Evolutionary conservation across 2,329 filamentous ascomycete genomes (phyloP), one percentile per base, ranked within the genome.

Genomic region (Diplodia scrobiculata): DNA sequence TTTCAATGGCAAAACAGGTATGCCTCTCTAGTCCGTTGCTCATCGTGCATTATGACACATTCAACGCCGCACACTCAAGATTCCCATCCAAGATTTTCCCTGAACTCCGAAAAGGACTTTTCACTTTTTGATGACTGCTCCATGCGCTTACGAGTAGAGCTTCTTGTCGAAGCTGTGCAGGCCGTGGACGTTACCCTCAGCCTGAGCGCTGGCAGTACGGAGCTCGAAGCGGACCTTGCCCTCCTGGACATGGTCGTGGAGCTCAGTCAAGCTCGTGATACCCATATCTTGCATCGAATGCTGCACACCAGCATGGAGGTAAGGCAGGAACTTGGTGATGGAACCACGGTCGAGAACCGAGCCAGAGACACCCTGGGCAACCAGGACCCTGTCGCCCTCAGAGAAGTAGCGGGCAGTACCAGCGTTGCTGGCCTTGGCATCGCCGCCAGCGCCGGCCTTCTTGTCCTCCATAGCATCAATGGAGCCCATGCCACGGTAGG

Each of bases 141-240:
- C 6, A 25, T 47, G 32, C 32, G 17, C 34, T 34, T 87, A 97
- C 74, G 92, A 92, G 81, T 96, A 99, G 72, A 99, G 90, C 87
- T 98, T 99, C 90, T 99, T 99, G 85, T 98, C 95, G 78, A 96
- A 98, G 78, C 91, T 94, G 84, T 98, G 92, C 85, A 99, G 92
- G 67, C 87, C 87, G 82, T 98, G 96, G 68, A 99, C 93, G 77
- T 94, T 95, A 70, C 95, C 95, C 84, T 99, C 95, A 67, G 96
- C 86, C 86, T 97, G 92, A 60, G 95, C 95, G 79, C 92, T 97
- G 68, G 92, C 90, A 68, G 92, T 98, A 73, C 95, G 86, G 75
- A 98, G 85, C 84, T 99, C 95, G 77, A 99, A 99, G 74, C 95
- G 88, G 65, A 97, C 88, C 59, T 82, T 86, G 68, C 93, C 92